These are phyloP conservation scores for Claviceps fusiformis DNA, from an alignment of 2,329 filamentous ascomycete species.

Conservation along the genomic window DNA sequence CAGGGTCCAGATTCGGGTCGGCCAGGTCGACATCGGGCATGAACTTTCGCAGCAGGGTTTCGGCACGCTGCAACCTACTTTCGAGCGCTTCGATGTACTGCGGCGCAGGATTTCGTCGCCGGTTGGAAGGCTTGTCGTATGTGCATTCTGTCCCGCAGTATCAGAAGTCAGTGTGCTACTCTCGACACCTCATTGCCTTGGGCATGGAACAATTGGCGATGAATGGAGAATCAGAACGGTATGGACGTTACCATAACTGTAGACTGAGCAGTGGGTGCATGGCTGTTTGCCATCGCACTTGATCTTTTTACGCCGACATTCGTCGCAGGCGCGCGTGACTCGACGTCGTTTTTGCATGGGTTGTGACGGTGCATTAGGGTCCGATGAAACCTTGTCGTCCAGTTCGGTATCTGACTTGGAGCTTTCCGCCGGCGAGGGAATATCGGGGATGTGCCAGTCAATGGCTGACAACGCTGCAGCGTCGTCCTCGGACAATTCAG, in stretches of 20 bases:
- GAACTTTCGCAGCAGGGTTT: constrained; percentile 63
- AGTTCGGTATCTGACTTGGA: constrained; percentile 27
- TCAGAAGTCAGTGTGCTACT: neutral
- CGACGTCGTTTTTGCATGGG: constrained; percentile 64
- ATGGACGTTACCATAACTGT: constrained; percentile 76
- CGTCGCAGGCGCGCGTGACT: constrained; percentile 70
- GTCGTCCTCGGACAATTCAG: constrained; percentile 31
- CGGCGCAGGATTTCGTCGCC: constrained; percentile 76
- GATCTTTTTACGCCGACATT: constrained; percentile 75
- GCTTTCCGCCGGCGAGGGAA: constrained; percentile 28
- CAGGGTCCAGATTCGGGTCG: constrained; percentile 69
- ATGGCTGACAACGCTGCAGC: constrained; percentile 20
- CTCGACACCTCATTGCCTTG: neutral
- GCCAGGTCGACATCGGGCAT: constrained; percentile 75
- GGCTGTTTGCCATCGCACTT: constrained; percentile 80
- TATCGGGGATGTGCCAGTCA: constrained; percentile 23
- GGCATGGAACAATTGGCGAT: neutral
- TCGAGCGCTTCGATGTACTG: constrained; percentile 90
- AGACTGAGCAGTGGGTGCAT: constrained; percentile 92
- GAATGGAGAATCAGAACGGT: neutral
- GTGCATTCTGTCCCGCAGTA: constrained; percentile 58
- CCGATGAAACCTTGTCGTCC: constrained; percentile 21
- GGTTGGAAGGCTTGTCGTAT: constrained; percentile 88
- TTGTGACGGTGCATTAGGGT: constrained; percentile 25
- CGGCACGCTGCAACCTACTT: constrained; percentile 67